phyloP scores from a whole-genome alignment of 371 early-diverging fungal species.

The Saksenaea oblongispora region DNA sequence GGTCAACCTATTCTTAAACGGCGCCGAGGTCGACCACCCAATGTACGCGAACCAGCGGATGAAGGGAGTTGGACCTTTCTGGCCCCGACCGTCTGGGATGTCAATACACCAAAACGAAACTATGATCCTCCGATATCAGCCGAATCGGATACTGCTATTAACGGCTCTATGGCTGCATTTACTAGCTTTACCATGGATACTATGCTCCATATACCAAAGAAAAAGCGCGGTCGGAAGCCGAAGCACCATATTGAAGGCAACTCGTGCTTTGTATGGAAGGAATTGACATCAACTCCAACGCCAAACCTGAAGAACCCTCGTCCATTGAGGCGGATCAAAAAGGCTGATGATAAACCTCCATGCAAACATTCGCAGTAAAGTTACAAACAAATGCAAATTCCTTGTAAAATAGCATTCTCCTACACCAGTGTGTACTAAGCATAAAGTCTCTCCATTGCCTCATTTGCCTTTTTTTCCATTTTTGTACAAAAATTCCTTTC shows the following conservation, averaged over 20 bases:
- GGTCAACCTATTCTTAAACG: constrained; percentile 47
- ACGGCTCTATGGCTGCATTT: constrained; percentile 40
- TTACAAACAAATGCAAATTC: not conserved
- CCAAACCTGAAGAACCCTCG: constrained; percentile 7
- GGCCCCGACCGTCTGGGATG: constrained; percentile 50
- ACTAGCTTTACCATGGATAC: constrained; percentile 46
- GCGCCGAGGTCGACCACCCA: constrained; percentile 48
- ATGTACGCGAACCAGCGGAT: constrained; percentile 25
- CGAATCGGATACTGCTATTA: constrained; percentile 13
- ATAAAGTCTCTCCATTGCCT: not conserved
- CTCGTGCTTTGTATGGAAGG: constrained; percentile 54
- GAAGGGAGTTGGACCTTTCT: constrained; percentile 50
- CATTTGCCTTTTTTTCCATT: constrained; percentile 1
- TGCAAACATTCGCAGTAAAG: not conserved
- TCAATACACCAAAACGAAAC: constrained; percentile 17
- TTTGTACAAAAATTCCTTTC: not conserved
- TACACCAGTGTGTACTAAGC: too few relatives aligned
- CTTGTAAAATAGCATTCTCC: constrained; percentile 3
- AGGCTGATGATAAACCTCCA: not conserved
- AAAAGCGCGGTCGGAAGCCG: constrained; percentile 51
- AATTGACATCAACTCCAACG: constrained; percentile 13
- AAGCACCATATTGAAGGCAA: constrained; percentile 51
- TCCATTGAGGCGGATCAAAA: not conserved
- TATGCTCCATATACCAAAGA: constrained; percentile 39
- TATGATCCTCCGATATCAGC: not conserved